Base-by-base conservation (phyloP, 202 grass and related monocot species). In the Musa balbisiana region DNA sequence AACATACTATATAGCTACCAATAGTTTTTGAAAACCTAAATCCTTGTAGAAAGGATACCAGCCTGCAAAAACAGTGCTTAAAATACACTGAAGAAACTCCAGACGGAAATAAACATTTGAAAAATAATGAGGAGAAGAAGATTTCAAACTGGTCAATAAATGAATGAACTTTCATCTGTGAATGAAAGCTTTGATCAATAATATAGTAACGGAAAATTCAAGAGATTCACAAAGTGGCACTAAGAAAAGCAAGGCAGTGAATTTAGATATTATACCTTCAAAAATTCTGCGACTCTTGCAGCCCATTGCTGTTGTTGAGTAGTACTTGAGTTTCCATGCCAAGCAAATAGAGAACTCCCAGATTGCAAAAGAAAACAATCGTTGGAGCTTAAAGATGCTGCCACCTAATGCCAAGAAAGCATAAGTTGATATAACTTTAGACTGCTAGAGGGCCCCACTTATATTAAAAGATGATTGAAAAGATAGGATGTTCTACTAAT, bases 361-460 rank as follows among this genome's bases (percentile, higher is more conserved):
- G 90, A 93, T 89, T 97, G 93, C 71, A 97, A 85, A 73, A 93
- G 60, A 72, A 93, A 97, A 82, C 93, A 97, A 10, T 93, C 93
- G 3, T 73, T 78, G 2, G 93, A 97, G 76, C 86, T 87, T 81
- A 97, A 85, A 83, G 90, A 91, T 60, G 86, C 86, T 73, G 93
- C 88, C 71, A 91, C 84, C 93, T 97, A 81, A 79, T 80, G 84
- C 33, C 53, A 22, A 77, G 21, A 11, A 53, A 77, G n/a, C 22
- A 81, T 2, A 43, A 55, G 62, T 14, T n/a, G 12, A n/a, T 49
- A 29, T 43, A 24, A 26, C 51, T 73, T 73, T 11, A 55, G 4
- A 15, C n/a, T 53, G 20, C 22, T 55, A 27, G 50, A 58, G 0
- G 17, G 56, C 14, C 33, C 33, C 33, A 43, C 33, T 5, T 43